Evolutionary conservation across 306 rosid genomes (phyloP).

Genomic region (Citrullus mucosospermus): DNA sequence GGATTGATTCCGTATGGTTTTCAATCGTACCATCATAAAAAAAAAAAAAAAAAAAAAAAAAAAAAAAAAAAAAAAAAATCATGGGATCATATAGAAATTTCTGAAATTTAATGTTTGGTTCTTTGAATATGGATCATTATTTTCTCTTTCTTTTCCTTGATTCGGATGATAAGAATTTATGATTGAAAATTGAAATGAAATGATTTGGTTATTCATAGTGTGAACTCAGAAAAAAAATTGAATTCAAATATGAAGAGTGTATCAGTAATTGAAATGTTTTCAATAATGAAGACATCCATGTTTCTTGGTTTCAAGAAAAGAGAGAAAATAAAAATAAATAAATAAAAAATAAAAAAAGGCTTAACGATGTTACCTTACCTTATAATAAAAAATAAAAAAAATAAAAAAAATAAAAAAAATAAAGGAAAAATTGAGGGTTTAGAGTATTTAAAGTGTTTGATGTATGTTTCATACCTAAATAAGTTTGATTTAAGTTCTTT

Average conservation of each 20-base stretch:
- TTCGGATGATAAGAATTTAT: neutral
- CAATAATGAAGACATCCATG: neutral
- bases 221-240: neutral
- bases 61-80: neutral
- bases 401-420: no score
- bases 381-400: neutral
- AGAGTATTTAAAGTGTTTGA: neutral
- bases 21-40: neutral
- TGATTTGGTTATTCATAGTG: neutral
- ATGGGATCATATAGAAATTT: neutral
- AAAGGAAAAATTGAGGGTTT: neutral
- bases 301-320: neutral
- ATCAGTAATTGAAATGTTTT: neutral
- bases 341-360: no score
- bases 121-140: neutral
- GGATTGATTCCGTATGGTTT: neutral
- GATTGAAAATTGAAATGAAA: neutral
- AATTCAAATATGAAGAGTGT: neutral
- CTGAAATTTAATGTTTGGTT: neutral
- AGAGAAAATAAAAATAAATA: no score
- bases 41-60: neutral
- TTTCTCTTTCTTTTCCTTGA: neutral
- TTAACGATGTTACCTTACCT: no score
- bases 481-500: no score
- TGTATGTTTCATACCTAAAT: no score